Evolutionary conservation across 768 basidiomycete species (phyloP).

Genomic region (Lactarius evosmus): DNA sequence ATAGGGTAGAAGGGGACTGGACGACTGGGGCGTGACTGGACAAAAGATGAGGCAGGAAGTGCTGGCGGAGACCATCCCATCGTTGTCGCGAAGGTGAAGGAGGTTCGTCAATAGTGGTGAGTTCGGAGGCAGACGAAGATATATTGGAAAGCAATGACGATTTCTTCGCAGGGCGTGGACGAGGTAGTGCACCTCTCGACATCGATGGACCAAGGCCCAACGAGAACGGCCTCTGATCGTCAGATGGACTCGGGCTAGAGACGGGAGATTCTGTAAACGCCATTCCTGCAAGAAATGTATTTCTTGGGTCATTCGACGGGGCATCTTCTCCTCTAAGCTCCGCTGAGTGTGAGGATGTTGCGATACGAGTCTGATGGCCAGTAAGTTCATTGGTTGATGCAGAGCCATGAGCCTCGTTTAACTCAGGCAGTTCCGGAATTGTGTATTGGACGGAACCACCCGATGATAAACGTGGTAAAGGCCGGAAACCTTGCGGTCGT

Average conservation of each 20-base stretch:
- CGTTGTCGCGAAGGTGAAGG: constrained; percentile 41
- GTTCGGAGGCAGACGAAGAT: constrained; percentile 19
- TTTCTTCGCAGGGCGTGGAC: constrained; percentile 24
- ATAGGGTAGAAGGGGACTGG: constrained; percentile 28
- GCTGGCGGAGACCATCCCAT: constrained; percentile 55
- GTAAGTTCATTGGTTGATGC: constrained; percentile 3
- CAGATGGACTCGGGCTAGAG: constrained; percentile 10
- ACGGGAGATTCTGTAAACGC: constrained; percentile 14
- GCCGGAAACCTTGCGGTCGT: constrained; percentile 3
- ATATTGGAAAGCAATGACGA: constrained; percentile 23
- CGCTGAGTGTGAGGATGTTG: not conserved
- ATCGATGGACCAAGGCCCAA: not conserved
- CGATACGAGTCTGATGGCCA: not conserved
- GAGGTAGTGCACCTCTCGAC: not conserved
- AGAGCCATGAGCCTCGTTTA: not conserved
- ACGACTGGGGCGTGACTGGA: constrained; percentile 23
- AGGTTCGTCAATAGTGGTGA: not conserved
- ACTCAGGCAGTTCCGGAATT: not conserved
- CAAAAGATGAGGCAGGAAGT: constrained; percentile 43
- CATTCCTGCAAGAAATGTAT: constrained; percentile 3
- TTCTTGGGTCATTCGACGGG: constrained; percentile 2
- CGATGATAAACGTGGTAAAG: not conserved
- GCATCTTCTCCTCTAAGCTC: not conserved
- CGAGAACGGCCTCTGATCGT: constrained; percentile 13
- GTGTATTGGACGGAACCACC: not conserved